Evolutionary conservation across 164 flowering plant species (phyloP).

Genomic region (Berberis thunbergii): DNA sequence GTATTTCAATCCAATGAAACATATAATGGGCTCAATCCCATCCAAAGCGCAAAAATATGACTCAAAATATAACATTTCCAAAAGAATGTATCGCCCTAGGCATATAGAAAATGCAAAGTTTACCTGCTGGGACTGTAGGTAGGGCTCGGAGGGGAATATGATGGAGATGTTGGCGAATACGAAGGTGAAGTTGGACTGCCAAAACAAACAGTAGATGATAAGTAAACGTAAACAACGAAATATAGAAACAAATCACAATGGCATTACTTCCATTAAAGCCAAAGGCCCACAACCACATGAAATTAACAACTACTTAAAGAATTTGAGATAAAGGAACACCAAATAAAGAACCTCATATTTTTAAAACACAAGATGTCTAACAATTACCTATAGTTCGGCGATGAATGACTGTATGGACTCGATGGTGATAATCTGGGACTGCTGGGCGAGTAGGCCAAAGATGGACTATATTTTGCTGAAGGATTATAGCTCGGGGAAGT

Average conservation of each 20-base stretch:
- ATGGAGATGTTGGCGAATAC: constrained; percentile 95
- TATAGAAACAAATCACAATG: neutral
- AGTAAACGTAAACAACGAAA: neutral
- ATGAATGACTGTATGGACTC: constrained; percentile 82
- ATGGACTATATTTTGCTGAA: constrained; percentile 75
- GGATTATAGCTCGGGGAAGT: constrained; percentile 57
- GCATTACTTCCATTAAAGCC: neutral
- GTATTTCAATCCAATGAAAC: no score
- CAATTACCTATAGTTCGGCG: constrained; percentile 85
- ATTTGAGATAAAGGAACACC: neutral
- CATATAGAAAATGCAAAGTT: neutral
- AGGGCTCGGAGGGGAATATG: constrained; percentile 89
- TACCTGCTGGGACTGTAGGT: constrained; percentile 97
- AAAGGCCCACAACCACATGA: neutral
- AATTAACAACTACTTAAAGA: neutral
- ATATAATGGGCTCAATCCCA: neutral
- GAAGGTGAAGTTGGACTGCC: constrained; percentile 95
- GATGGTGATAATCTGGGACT: constrained; percentile 79
- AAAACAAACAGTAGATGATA: constrained; percentile 9
- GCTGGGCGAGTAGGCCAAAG: constrained; percentile 84
- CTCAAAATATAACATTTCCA: neutral
- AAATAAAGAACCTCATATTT: neutral
- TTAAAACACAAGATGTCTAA: neutral
- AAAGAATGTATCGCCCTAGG: neutral
- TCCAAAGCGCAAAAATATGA: neutral